Percentiles rank a stretch among this genome's conserved stretches.
phyloP scores from a whole-genome alignment of 306 rosid species.

The Cucurbita moschata region DNA sequence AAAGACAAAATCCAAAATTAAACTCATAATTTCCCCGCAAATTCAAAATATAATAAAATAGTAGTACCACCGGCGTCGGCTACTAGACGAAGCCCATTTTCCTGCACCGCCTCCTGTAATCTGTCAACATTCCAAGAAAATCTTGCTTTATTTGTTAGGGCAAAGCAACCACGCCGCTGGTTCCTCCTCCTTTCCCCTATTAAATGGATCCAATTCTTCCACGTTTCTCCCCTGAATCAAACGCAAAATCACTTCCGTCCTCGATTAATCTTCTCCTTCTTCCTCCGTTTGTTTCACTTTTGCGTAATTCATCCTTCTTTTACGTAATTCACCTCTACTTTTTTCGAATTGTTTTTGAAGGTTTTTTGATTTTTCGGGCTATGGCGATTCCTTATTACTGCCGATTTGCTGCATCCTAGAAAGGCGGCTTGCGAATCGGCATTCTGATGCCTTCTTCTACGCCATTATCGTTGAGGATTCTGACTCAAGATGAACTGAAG shows the following conservation, averaged over 20 bases:
- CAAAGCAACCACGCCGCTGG: neutral
- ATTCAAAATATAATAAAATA: too few relatives aligned
- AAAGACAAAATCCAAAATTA: too few relatives aligned
- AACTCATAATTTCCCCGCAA: too few relatives aligned
- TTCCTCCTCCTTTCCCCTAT: neutral
- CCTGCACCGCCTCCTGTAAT: neutral
- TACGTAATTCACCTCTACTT: neutral
- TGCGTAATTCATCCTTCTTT: neutral
- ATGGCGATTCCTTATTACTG: conserved; percentile 46
- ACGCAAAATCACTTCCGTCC: neutral
- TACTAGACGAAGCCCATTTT: neutral
- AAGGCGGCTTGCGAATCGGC: conserved; percentile 49
- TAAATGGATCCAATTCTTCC: neutral
- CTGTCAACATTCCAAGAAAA: neutral
- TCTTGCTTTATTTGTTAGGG: neutral
- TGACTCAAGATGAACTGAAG: conserved; percentile 75
- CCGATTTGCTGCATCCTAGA: conserved; percentile 33
- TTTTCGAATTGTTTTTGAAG: neutral
- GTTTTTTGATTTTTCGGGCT: neutral
- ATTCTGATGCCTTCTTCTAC: conserved; percentile 32
- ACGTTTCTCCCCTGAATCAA: neutral
- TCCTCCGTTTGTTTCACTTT: too few relatives aligned
- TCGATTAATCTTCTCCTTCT: too few relatives aligned
- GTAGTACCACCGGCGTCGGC: neutral
- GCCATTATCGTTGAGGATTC: conserved; percentile 18